Evolutionary conservation across 1,139 yeast genomes (phyloP), one percentile per base, ranked within the genome.

Genomic region (Saccharomyces hybrid): DNA sequence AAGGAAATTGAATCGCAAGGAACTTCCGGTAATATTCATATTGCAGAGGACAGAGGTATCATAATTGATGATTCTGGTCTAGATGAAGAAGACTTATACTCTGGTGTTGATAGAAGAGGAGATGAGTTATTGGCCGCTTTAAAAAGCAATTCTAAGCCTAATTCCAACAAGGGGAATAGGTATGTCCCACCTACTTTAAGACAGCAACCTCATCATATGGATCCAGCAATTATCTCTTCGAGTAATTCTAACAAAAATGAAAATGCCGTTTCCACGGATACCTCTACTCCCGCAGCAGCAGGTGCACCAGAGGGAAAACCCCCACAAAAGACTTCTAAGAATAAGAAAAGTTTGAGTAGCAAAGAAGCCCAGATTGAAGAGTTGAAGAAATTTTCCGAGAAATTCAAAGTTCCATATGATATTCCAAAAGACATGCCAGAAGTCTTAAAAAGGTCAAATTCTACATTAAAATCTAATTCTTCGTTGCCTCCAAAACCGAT

Each of bases 51-150:
- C 71, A 82, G 99, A 69, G 97, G 97, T 23, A 57, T 82, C 13
- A 69, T 69, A 23, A 80, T 86, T 46, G 96, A 88, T 67, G 96
- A 88, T 67, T 80, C 87, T 58, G 97, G 96, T 2, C 62, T 88
- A 62, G 98, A 93, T 70, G 99, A 93, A 72, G 99, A 95, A 70
- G 97, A 90, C 70, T 88, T 88, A 72, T 93, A 91, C 68, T 89
- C 97, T 2, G 98, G 98, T 49, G 99, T 93, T 53, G 75, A 66
- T 50, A 65, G 74, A 51, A 75, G 86, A 61, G 86, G 86, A 31
- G 83, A 80, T 60, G 88, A 83, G 56, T 72, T 83, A 56, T 78
- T 83, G 77, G 86, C 86, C 2, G 83, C 86, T 4, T 75, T 83
- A 61, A 76, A 73, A 55, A 63, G 65, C 19, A 73, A 70, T 49